Conservation (phyloP, 2,329 filamentous ascomycete genomes). For the Trichoderma sp. region DNA sequence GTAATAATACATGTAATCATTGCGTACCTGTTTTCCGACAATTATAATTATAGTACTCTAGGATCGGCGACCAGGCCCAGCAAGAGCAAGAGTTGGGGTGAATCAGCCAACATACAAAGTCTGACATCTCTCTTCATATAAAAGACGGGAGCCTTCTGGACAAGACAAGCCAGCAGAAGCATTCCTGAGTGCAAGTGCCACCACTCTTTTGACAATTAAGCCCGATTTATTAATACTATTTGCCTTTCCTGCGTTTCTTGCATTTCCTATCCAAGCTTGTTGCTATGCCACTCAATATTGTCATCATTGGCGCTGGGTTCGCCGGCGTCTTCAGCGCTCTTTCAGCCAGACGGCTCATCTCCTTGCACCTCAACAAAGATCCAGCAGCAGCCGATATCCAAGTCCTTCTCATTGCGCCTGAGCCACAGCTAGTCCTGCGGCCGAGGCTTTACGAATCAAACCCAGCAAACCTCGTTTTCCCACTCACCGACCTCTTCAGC, state of each 20-base stretch:
- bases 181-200: not conserved
- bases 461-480: not conserved
- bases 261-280: not conserved
- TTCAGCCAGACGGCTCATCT: not conserved
- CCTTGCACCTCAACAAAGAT: not conserved
- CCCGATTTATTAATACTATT: not conserved
- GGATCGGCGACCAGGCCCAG: not conserved
- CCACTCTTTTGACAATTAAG: not conserved
- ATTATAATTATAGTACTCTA: not conserved
- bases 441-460: not conserved
- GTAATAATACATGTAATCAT: not conserved
- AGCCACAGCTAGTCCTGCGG: not conserved
- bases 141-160: not conserved
- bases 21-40: not conserved
- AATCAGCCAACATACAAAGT: not conserved
- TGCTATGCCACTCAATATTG: not conserved
- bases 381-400: not conserved
- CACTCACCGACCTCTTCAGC: not conserved
- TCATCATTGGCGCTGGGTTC: not conserved
- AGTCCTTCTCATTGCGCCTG: not conserved
- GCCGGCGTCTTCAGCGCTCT: not conserved
- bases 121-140: not conserved
- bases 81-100: not conserved
- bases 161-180: not conserved
- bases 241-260: not conserved